These are phyloP conservation scores for Penicillium corylophilum DNA, from an alignment of 2,329 filamentous ascomycete species.

Conservation along the genomic window DNA sequence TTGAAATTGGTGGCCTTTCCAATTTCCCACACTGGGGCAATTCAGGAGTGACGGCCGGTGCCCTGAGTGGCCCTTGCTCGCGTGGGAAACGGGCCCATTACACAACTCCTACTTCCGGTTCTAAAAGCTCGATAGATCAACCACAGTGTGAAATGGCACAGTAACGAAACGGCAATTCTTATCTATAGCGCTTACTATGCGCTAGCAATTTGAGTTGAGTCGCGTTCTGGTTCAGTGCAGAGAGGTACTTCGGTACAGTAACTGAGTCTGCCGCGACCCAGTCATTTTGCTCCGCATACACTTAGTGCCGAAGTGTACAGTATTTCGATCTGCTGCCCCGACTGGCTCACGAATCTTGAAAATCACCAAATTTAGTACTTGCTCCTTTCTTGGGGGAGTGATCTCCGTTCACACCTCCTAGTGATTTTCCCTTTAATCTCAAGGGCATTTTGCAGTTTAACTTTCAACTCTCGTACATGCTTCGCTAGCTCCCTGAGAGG, in stretches of 20 bases:
- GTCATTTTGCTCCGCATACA: slow-evolving; percentile 23
- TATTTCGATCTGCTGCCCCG: slow-evolving; percentile 16
- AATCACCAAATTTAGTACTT: slow-evolving; percentile 16
- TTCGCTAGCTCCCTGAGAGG: not conserved
- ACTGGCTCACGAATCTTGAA: slow-evolving; percentile 13
- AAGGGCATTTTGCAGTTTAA: not conserved
- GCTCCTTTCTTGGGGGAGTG: slow-evolving; percentile 11
- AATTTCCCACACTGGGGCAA: not conserved
- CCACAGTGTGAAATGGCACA: not conserved
- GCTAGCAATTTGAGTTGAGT: not conserved
- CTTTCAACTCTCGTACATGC: not conserved
- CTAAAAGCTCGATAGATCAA: slow-evolving; percentile 7
- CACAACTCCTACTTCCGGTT: slow-evolving; percentile 1
- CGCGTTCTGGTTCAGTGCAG: not conserved
- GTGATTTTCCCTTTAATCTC: not conserved
- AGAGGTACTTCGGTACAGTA: slow-evolving; percentile 10
- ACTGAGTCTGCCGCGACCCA: slow-evolving; percentile 24
- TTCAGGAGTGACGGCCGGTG: slow-evolving; percentile 16
- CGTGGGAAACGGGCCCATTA: slow-evolving; percentile 21
- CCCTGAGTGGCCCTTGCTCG: slow-evolving; percentile 21
- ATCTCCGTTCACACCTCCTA: slow-evolving; percentile 4
- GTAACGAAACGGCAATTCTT: not conserved
- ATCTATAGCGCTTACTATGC: not conserved
- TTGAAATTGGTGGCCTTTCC: not conserved
- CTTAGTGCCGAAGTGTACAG: not conserved